A percentile compares a stretch with the other conserved stretches of the same genome.
phyloP scores from a whole-genome alignment of 2,329 filamentous ascomycete species.

The Aspergillus felis region DNA sequence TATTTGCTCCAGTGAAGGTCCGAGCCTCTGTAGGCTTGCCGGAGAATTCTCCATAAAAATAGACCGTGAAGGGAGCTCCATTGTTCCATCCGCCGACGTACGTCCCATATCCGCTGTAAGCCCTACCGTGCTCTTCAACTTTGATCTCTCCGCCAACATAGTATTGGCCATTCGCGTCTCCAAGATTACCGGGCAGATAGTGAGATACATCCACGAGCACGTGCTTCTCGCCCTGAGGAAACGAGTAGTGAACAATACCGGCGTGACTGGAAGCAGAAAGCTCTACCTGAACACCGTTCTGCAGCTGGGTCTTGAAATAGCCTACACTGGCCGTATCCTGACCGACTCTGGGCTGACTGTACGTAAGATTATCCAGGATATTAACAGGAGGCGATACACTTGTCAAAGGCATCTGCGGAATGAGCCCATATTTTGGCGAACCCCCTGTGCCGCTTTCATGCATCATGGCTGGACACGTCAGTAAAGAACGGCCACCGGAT shows the following conservation, averaged over 20 bases:
- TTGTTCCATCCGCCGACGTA: slow-evolving; percentile 47
- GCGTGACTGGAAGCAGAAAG: slow-evolving; percentile 63
- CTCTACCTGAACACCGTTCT: slow-evolving; percentile 56
- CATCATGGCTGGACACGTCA: slow-evolving; percentile 30
- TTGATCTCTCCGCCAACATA: slow-evolving; percentile 43
- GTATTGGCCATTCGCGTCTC: slow-evolving; percentile 36
- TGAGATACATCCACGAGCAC: slow-evolving; percentile 59
- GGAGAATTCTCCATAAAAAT: slow-evolving; percentile 45
- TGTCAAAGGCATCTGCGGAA: slow-evolving; percentile 35
- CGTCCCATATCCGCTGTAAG: slow-evolving; percentile 46
- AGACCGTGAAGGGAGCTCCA: slow-evolving; percentile 41
- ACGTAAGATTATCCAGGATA: slow-evolving; percentile 38
- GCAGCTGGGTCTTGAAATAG: slow-evolving; percentile 59
- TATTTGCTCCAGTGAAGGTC: slow-evolving; percentile 37
- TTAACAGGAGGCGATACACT: slow-evolving; percentile 39
- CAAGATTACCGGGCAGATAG: slow-evolving; percentile 45
- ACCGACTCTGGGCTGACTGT: slow-evolving; percentile 55
- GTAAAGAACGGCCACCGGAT: neutral
- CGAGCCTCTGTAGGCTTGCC: slow-evolving; percentile 29
- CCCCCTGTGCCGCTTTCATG: slow-evolving; percentile 49
- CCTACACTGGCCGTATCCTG: slow-evolving; percentile 58
- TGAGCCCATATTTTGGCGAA: slow-evolving; percentile 37
- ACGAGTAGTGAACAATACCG: slow-evolving; percentile 62
- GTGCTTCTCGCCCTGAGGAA: slow-evolving; percentile 53
- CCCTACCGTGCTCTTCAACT: slow-evolving; percentile 34